phyloP scores from a whole-genome alignment of 176 grass and related monocot genomes.

The Oryza glumipatula region DNA sequence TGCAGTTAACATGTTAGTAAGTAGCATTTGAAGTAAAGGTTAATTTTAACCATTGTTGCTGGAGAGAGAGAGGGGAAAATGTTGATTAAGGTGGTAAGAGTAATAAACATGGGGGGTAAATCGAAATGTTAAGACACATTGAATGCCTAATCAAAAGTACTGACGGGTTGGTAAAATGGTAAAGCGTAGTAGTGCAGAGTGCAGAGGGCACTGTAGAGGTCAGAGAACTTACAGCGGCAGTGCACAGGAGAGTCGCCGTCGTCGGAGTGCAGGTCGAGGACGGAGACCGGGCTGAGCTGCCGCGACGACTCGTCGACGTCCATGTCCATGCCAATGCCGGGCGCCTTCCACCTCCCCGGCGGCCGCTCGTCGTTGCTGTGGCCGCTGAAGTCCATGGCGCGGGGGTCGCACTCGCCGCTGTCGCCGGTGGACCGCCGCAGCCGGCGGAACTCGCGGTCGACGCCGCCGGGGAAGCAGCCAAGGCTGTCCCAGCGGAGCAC shows the following conservation, averaged over 20 bases:
- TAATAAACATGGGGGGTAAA: neutral
- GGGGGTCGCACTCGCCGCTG: constrained; percentile 46
- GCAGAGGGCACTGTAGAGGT: neutral
- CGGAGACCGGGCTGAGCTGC: constrained; percentile 93
- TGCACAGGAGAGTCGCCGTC: constrained; percentile 45
- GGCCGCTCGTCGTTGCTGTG: neutral
- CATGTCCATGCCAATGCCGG: constrained; percentile 44
- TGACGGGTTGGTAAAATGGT: neutral
- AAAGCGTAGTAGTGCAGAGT: neutral
- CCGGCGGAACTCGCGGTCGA: constrained; percentile 55
- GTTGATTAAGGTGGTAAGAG: constrained; percentile 22
- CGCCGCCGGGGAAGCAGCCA: constrained; percentile 39
- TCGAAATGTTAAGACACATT: neutral
- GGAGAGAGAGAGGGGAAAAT: no score
- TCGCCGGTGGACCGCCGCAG: constrained; percentile 40
- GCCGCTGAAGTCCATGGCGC: constrained; percentile 32
- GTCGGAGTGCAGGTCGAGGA: constrained; percentile 75
- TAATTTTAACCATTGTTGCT: neutral
- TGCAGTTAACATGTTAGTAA: neutral
- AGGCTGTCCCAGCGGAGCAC: constrained; percentile 42
- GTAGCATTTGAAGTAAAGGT: neutral
- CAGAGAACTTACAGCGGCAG: constrained; percentile 35
- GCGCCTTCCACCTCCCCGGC: constrained; percentile 39
- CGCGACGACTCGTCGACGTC: constrained; percentile 38
- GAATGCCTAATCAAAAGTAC: neutral